Evolutionary conservation across 352 stramenopile genomes (phyloP).

Genomic region (Globisporangium camurandrum): DNA sequence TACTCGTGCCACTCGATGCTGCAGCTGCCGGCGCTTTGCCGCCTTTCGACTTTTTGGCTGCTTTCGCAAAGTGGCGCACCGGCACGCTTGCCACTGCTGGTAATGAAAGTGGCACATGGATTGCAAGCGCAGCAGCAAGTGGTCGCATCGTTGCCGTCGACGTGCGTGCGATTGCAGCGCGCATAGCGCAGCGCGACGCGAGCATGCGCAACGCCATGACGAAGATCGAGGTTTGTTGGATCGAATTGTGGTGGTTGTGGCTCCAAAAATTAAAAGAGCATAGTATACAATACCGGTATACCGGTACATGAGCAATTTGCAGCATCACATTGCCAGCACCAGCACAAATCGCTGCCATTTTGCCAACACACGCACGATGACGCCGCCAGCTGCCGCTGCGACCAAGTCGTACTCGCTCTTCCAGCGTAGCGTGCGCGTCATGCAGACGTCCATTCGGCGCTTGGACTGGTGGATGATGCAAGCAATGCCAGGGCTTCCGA

Average conservation of each 20-base stretch:
- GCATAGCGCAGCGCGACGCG: slow-evolving; percentile 15
- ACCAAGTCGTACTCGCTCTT: slow-evolving; percentile 73
- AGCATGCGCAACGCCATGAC: slow-evolving; percentile 28
- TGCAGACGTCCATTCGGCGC: slow-evolving; percentile 54
- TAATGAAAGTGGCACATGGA: not conserved
- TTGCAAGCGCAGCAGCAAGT: slow-evolving; percentile 5
- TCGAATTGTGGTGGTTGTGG: not conserved
- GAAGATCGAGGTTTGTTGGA: too few species aligned
- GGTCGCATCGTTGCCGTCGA: not conserved
- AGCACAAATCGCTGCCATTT: too few species aligned
- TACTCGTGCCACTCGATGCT: slow-evolving; percentile 2
- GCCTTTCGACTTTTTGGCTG: slow-evolving; percentile 48
- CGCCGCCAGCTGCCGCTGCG: slow-evolving; percentile 9
- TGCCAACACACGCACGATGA: not conserved
- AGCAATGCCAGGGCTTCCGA: slow-evolving; percentile 57
- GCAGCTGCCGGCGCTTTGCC: slow-evolving; percentile 18
- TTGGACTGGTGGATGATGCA: slow-evolving; percentile 43
- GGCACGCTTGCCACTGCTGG: slow-evolving; percentile 1
- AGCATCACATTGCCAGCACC: too few species aligned
- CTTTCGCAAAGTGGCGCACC: slow-evolving; percentile 57
- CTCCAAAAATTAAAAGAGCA: not conserved
- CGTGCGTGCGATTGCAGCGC: slow-evolving; percentile 10
- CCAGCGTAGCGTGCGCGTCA: slow-evolving; percentile 58
- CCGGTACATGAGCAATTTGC: too few species aligned
- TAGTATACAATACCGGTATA: not conserved